Evolutionary conservation across 768 basidiomycete genomes (phyloP).

Genomic region (Russula virescens): DNA sequence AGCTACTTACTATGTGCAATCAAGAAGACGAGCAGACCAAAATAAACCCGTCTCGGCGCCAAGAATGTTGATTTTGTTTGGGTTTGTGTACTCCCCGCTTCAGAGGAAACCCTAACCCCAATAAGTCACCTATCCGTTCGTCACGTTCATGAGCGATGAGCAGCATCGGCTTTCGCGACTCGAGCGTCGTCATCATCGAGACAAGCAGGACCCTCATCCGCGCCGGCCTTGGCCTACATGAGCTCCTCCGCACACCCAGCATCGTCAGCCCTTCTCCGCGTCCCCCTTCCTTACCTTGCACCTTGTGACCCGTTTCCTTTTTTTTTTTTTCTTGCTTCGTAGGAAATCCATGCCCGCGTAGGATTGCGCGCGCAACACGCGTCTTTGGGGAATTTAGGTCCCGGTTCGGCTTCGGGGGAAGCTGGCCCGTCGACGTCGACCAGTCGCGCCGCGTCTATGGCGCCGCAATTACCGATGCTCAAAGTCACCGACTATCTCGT

Average conservation of each 20-base stretch:
- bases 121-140: background rate
- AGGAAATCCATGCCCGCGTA: slow-evolving; percentile 80
- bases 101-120: slow-evolving; percentile 14
- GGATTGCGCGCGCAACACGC: slow-evolving; percentile 47
- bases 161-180: slow-evolving; percentile 70
- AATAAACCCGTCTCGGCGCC: background rate
- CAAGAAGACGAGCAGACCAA: background rate
- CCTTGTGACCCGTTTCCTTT: slow-evolving; percentile 8
- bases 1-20: background rate
- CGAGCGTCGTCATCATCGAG: slow-evolving; percentile 77
- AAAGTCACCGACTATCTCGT: slow-evolving; percentile 78
- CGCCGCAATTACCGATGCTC: slow-evolving; percentile 39
- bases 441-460: slow-evolving; percentile 43
- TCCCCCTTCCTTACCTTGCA: background rate
- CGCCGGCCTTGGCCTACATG: slow-evolving; percentile 74
- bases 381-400: slow-evolving; percentile 13
- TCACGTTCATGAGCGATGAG: slow-evolving; percentile 25
- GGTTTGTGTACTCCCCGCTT: background rate
- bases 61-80: background rate
- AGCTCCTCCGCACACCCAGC: slow-evolving; percentile 70
- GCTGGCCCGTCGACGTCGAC: slow-evolving; percentile 38
- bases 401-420: background rate
- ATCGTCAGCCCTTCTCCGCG: slow-evolving; percentile 45
- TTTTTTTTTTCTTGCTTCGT: background rate
- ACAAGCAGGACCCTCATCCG: slow-evolving; percentile 63